phyloP scores from a whole-genome alignment of 2,329 filamentous ascomycete genomes.

The Fusarium sp. region DNA sequence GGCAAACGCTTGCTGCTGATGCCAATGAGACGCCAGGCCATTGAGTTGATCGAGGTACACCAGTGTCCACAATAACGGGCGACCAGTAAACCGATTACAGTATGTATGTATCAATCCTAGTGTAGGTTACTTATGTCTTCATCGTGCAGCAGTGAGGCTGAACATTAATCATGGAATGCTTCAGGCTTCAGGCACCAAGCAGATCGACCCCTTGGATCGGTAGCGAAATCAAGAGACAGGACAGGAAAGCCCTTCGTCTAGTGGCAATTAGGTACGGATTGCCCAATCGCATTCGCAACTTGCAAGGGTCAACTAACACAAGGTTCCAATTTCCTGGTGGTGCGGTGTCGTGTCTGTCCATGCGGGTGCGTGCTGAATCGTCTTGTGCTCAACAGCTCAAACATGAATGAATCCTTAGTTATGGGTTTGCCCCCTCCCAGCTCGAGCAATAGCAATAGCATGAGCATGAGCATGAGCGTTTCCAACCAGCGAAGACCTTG shows the following conservation, averaged over 20 bases:
- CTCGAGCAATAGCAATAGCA: too few species aligned
- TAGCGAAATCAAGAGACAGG: conserved; percentile 19
- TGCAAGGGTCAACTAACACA: conserved; percentile 31
- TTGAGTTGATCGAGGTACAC: conserved; percentile 12
- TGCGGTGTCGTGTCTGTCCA: conserved; percentile 24
- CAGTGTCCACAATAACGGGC: background rate
- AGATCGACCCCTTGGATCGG: conserved; percentile 11
- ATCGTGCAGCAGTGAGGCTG: conserved; percentile 30
- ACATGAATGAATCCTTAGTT: conserved; percentile 18
- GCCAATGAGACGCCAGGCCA: conserved; percentile 37
- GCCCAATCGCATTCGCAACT: conserved; percentile 22
- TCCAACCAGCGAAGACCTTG: background rate
- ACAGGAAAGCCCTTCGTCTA: conserved; percentile 22
- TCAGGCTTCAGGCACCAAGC: conserved; percentile 12
- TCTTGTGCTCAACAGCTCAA: conserved; percentile 16
- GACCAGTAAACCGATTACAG: too few species aligned
- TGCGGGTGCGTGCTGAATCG: conserved; percentile 24
- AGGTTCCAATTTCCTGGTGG: conserved; percentile 33
- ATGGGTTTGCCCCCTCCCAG: conserved; percentile 13
- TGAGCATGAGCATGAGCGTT: too few species aligned
- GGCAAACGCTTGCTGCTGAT: conserved; percentile 28
- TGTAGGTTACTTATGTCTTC: conserved; percentile 3
- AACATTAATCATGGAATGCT: conserved; percentile 8
- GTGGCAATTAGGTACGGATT: conserved; percentile 17
- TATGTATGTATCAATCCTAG: conserved; percentile 14